Evolutionary conservation across 306 rosid species (phyloP).

Genomic region (Castanea sativa): DNA sequence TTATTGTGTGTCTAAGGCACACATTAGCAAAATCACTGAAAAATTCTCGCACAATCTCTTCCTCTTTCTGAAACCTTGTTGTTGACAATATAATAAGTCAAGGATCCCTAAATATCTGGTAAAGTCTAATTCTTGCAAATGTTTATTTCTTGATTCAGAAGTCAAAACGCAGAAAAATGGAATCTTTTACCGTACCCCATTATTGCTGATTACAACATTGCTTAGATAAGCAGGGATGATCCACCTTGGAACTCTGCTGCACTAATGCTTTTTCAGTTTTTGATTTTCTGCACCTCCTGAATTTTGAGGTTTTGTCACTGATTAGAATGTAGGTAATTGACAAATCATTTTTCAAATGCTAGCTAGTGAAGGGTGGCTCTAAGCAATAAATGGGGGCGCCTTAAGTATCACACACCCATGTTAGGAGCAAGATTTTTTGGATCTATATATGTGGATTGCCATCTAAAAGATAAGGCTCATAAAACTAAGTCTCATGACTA

Average conservation of each 20-base stretch:
- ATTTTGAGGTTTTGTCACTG: no score
- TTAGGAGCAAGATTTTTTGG: no score
- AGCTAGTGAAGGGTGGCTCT: no score
- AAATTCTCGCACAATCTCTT: neutral
- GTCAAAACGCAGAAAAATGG: neutral
- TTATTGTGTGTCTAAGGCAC: no score
- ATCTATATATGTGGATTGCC: no score
- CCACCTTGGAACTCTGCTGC: neutral
- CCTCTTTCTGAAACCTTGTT: slow-evolving; percentile 23
- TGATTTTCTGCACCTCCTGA: neutral
- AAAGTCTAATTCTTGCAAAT: slow-evolving; percentile 17
- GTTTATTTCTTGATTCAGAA: slow-evolving; percentile 1
- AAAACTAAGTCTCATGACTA: no score
- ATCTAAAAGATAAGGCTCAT: no score
- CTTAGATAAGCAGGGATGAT: slow-evolving; percentile 18
- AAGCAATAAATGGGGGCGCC: no score
- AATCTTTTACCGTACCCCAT: slow-evolving; percentile 15
- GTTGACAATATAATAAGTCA: slow-evolving; percentile 21
- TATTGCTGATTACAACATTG: slow-evolving; percentile 18
- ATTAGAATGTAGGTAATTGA: no score
- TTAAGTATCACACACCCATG: no score
- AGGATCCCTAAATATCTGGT: slow-evolving; percentile 66
- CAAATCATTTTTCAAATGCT: no score
- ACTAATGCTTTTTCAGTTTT: neutral
- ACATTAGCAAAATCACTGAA: neutral